Base-by-base conservation (phyloP, 176 grass and related monocot genomes). In the Panicum miliaceum region DNA sequence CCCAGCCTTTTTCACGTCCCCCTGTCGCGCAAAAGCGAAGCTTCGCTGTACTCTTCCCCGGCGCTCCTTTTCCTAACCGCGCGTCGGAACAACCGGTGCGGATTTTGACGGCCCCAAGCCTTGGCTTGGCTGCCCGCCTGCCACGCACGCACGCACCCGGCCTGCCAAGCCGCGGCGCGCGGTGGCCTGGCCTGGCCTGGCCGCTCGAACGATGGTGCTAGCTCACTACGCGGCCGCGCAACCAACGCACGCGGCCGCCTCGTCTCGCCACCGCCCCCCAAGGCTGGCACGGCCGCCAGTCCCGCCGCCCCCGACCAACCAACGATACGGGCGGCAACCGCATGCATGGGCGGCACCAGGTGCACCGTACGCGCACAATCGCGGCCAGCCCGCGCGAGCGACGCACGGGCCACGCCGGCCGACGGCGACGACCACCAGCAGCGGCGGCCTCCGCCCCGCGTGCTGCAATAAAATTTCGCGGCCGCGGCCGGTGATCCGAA, bases 11-110 rank as follows among this genome's bases (percentile, higher is more conserved):
- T n/a, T 34, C 41, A 9, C 71, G 23, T 8, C 71, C 18, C 19
- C 56, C 15, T 82, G 88, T 86, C 88, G 65, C 76, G 57, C 79
- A 82, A 90, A 82, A 72, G 84, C 36, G 65, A 66, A 83, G 84
- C 88, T 79, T 90, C 79, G 38, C 84, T 47, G 73, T 8, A 25
- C 27, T 72, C 27, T 64, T 60, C 78, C 72, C 73, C 53, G 43
- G 22, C 47, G 22, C 25, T 0, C 7, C 20, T 73, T 73, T 73
- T 73, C 64, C 32, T 63, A 63, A 14, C 60, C 60, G 60, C 60
- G 60, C 60, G 60, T 63, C 13, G 1, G 16, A 47, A 57, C 43
- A 68, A 46, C 29, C 19, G 37, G 63, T 38, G 63, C 73, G 53
- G 64, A 43, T 38, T 87, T 82, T 41, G 14, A 82, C 61, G 67